Percentiles rank a stretch among this genome's conserved stretches.
phyloP scores from a whole-genome alignment of 306 rosid species.

The Glycyrrhiza uralensis region DNA sequence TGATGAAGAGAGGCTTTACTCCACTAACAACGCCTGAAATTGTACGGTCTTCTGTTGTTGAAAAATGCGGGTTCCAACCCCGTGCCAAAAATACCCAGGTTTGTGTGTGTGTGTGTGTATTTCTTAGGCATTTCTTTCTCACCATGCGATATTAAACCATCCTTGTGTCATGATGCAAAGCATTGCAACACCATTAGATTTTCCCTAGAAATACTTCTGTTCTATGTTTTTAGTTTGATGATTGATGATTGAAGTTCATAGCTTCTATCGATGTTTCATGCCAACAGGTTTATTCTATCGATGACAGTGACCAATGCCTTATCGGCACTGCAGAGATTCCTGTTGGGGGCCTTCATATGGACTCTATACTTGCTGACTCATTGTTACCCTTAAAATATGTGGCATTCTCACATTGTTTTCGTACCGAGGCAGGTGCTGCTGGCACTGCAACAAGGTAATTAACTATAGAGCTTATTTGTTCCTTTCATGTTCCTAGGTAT shows the following conservation, averaged over 20 bases:
- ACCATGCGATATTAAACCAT: neutral
- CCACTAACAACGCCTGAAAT: slow-evolving; percentile 92
- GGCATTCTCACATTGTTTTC: slow-evolving; percentile 92
- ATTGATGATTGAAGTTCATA: slow-evolving; percentile 13
- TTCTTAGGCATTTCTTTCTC: neutral
- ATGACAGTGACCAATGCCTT: slow-evolving; percentile 90
- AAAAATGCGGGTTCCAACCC: slow-evolving; percentile 96
- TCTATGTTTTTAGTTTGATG: slow-evolving; percentile 13
- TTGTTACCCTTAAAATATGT: slow-evolving; percentile 79
- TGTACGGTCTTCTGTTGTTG: slow-evolving; percentile 91
- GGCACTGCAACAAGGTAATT: slow-evolving; percentile 81
- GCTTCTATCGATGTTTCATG: slow-evolving; percentile 33
- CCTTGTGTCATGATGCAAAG: slow-evolving; percentile 7
- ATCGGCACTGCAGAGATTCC: slow-evolving; percentile 99
- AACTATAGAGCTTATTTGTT: neutral
- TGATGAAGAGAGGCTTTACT: slow-evolving; percentile 77
- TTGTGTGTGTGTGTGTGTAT: slow-evolving; percentile 10
- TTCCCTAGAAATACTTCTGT: neutral
- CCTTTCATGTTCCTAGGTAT: neutral
- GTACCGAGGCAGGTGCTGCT: slow-evolving; percentile 99
- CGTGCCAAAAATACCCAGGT: slow-evolving; percentile 96
- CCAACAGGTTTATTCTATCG: slow-evolving; percentile 82
- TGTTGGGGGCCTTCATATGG: slow-evolving; percentile 97
- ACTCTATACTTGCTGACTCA: slow-evolving; percentile 78
- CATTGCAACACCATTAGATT: neutral